Evolutionary conservation across 1,139 yeast species (phyloP).

Genomic region (Lodderomyces margitis): DNA sequence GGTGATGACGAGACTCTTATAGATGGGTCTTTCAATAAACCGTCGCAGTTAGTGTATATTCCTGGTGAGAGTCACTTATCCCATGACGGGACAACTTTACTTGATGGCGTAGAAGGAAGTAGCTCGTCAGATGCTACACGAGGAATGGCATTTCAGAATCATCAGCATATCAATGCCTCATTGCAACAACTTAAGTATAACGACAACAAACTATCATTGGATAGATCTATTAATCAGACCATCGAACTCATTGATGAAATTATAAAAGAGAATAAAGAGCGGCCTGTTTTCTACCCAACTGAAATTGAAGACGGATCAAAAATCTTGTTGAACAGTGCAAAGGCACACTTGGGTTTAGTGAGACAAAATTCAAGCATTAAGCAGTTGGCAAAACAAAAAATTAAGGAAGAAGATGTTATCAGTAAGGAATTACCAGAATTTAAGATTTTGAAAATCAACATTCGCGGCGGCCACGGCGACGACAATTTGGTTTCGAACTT

Average conservation of each 20-base stretch:
- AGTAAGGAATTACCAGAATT: conserved; percentile 39
- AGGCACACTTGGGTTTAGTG: conserved; percentile 50
- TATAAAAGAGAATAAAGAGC: conserved; percentile 50
- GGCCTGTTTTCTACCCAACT: conserved; percentile 70
- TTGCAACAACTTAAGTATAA: conserved; percentile 69
- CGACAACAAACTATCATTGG: conserved; percentile 60
- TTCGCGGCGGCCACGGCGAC: conserved; percentile 50
- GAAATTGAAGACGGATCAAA: conserved; percentile 33
- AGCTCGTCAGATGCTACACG: conserved; percentile 1
- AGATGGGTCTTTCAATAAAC: conserved; percentile 16
- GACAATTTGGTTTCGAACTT: conserved; percentile 49
- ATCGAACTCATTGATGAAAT: conserved; percentile 54
- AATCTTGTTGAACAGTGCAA: conserved; percentile 42
- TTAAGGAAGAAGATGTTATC: conserved; percentile 16
- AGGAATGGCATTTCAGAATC: conserved; percentile 5
- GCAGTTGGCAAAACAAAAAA: conserved; percentile 30
- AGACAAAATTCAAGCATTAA: conserved; percentile 40
- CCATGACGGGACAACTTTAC: conserved; percentile 26
- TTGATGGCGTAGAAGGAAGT: conserved; percentile 25
- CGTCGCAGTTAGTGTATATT: conserved; percentile 32
- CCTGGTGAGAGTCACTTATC: conserved; percentile 30
- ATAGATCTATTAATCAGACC: conserved; percentile 59
- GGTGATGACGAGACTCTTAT: conserved; percentile 19
- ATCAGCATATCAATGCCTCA: conserved; percentile 37
- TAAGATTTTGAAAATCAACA: conserved; percentile 60